phyloP scores from a whole-genome alignment of 768 basidiomycete genomes.

The Suillus subluteus region DNA sequence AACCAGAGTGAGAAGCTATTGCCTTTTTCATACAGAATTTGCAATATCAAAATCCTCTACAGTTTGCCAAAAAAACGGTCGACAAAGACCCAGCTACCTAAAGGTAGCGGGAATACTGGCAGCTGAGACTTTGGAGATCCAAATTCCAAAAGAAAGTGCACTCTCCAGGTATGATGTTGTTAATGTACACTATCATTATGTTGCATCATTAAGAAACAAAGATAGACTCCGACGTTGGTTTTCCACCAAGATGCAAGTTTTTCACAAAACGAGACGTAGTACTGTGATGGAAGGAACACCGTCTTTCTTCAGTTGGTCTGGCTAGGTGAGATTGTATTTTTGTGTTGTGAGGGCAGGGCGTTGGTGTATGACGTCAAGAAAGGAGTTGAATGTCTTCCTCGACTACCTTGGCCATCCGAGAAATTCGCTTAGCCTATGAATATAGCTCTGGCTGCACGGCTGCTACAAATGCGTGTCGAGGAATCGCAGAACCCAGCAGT shows the following conservation, averaged over 20 bases:
- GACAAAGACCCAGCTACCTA: no score
- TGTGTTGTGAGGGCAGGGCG: no score
- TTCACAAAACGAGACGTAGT: background rate
- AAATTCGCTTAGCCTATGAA: background rate
- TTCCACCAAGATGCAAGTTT: background rate
- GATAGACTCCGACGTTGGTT: background rate
- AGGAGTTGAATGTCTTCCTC: background rate
- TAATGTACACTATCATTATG: background rate
- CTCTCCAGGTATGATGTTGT: background rate
- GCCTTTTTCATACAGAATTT: no score
- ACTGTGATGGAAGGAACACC: background rate
- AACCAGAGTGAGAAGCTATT: no score
- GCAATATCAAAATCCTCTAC: no score
- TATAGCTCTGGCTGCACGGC: background rate
- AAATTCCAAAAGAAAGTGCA: no score
- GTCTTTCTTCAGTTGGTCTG: background rate
- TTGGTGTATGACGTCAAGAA: no score
- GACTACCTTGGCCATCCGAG: background rate
- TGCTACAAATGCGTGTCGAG: background rate
- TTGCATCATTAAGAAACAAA: background rate
- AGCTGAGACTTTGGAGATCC: background rate
- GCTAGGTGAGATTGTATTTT: background rate
- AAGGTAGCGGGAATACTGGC: no score
- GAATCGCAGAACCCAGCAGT: background rate
- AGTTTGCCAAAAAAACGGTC: no score